Conservation (phyloP, 2,329 filamentous ascomycete species). For the Aspergillus intermedius region DNA sequence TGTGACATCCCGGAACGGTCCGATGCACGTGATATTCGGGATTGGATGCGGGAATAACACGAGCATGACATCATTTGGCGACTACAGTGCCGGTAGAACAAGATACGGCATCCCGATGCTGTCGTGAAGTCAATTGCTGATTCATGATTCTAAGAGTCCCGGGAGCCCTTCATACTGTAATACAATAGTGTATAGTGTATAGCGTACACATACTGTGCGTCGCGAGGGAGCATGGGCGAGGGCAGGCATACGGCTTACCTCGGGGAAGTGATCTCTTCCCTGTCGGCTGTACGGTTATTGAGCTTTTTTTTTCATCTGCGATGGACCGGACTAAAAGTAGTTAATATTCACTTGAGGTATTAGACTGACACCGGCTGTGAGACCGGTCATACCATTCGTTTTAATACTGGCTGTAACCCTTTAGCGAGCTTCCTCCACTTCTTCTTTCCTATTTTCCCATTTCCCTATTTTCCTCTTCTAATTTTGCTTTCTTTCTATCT, state of each 20-base stretch:
- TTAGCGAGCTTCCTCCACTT: no score
- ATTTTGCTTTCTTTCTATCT: background rate
- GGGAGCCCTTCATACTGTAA: background rate
- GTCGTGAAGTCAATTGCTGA: no score
- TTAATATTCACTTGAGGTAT: no score
- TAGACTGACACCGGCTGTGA: no score
- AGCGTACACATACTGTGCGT: no score
- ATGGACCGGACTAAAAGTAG: no score
- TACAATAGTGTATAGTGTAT: background rate
- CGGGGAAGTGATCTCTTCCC: slow-evolving; percentile 18
- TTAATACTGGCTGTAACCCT: no score
- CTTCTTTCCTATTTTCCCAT: no score
- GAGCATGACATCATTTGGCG: background rate
- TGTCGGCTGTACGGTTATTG: slow-evolving; percentile 15
- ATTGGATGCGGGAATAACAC: background rate
- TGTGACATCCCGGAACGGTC: slow-evolving; percentile 16
- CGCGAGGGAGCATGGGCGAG: background rate
- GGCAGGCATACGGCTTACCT: slow-evolving; percentile 13
- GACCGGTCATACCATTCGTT: no score
- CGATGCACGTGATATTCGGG: slow-evolving; percentile 12
- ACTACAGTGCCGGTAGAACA: background rate
- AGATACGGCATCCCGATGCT: background rate
- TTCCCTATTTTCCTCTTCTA: no score
- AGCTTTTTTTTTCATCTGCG: no score
- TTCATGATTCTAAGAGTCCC: background rate